Base-by-base conservation (phyloP, 331 rosid genomes). In the Malus hybrid region DNA sequence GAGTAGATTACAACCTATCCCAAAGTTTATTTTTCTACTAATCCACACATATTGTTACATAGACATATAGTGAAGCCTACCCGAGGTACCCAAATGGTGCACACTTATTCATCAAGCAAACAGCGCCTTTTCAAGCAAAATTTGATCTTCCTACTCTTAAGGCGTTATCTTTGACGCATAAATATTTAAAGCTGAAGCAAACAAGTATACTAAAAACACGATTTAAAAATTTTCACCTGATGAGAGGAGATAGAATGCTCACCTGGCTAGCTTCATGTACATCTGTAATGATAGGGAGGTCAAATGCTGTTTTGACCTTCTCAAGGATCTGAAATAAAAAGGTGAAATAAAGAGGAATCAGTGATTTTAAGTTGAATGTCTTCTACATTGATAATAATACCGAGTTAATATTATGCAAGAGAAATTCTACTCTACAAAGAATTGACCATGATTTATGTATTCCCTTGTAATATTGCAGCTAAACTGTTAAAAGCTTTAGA, bases 221-320 rank as follows among this genome's bases (percentile, higher is more conserved):
- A 28, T 14, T 62, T 62, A 14, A 31, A 64, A 28, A 31, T 31
- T 3, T 28, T 27, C 31, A 33, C 39, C 13, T 42, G 48, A 54
- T 57, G 22, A 60, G 15, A 70, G 57, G 56, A 78, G 71, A 69
- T 48, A 72, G 54, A 78, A 73, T 20, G 66, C 82, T 80, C 86
- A 92, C 99, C 93, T 94, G 97, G 69, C 44, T 68, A 33, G 84
- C 28, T 87, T 94, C 97, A 3, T 91, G 97, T 67, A 94, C 99
- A 81, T 94, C 97, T 71, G 97, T 94, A 85, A 92, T 88, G 36
- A 94, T 75, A 62, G 96, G 99, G 73, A 94, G 44, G 87, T 90
- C 96, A 39, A 90, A 94, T 6, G 96, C 93, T 78, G 89, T 55
- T 87, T 94, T 92, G 83, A 83, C 93, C 90, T 94, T 94, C 86